Evolutionary conservation across 2,329 filamentous ascomycete genomes (phyloP), one percentile per base, ranked within the genome.

Genomic region (Simplicillium sp.): DNA sequence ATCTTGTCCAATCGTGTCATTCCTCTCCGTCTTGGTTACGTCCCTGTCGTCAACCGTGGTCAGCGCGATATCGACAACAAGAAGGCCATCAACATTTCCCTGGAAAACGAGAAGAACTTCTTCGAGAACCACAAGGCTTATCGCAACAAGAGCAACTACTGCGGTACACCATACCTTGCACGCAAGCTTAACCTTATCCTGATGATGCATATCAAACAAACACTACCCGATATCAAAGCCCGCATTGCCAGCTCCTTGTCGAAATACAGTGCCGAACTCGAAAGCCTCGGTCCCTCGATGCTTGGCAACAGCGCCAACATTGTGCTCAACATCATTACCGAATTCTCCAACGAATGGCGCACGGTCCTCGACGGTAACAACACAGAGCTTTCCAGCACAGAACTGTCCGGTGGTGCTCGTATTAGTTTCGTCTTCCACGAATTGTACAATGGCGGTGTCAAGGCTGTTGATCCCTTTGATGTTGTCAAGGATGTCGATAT

Each of bases 201-300:
- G 52, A 97, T 98, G 90, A 98, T 98, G 92, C 92, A 98, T 71
- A 98, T 98, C 72, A 98, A 98, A 68, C 90, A 98, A 70, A 98
- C 92, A 2, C 77, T 98, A 12, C 92, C 92, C 33, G 92, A 98
- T 59, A 98, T 98, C 72, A 98, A 98, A 70, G 87, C 86, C 12
- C 84, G 94, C 48, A 98, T 98, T 53, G 78, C 85, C n/a, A 84
- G 86, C 50, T 96, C 90, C 12, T 71, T 98, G 45, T 83, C 89
- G 59, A 98, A 98, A 61, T 98, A 98, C 64, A 72, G 77, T 4
- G 66, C 79, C 34, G 92, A 98, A 63, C 75, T 98, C 16, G 70
- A 78, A 42, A 80, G 82, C 46, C 74, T 98, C 11, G 92, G 94
- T 16, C 90, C 94, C 48, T 96, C 89, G 11, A 84, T 97, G 71